These are phyloP conservation scores for Auriscalpium microsporum DNA, from an alignment of 768 basidiomycete genomes.

Conservation along the genomic window DNA sequence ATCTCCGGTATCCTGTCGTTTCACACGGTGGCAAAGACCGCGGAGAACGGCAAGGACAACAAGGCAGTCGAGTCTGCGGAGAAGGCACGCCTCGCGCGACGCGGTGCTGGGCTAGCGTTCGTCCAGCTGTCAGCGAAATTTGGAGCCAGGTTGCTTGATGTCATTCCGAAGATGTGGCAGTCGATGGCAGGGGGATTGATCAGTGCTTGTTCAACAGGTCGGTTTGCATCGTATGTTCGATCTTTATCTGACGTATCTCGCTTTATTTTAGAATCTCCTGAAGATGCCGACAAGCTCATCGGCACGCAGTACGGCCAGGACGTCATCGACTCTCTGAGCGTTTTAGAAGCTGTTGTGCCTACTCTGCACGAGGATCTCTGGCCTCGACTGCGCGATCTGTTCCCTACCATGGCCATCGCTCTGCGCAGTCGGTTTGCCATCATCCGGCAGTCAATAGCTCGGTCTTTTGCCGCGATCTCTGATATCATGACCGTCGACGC, in stretches of 20 bases:
- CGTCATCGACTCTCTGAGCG: conserved; percentile 87
- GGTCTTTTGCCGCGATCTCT: conserved; percentile 82
- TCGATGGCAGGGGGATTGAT: conserved; percentile 78
- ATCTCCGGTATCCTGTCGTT: conserved; percentile 76
- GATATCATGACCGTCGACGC: conserved; percentile 77
- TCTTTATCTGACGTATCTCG: not conserved
- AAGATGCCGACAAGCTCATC: conserved; percentile 55
- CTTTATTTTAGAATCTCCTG: conserved; percentile 28
- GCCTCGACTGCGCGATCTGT: conserved; percentile 57
- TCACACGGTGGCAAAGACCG: conserved; percentile 31
- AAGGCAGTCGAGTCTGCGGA: conserved; percentile 45
- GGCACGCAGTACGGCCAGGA: conserved; percentile 76
- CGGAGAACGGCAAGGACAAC: conserved; percentile 30
- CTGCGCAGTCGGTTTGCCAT: conserved; percentile 85
- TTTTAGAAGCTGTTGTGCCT: conserved; percentile 74
- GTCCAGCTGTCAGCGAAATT: conserved; percentile 69
- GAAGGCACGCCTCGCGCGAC: conserved; percentile 66
- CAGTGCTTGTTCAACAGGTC: conserved; percentile 60
- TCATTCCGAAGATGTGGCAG: conserved; percentile 93
- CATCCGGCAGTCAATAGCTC: conserved; percentile 80
- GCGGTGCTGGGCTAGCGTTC: conserved; percentile 84
- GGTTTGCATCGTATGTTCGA: conserved; percentile 15
- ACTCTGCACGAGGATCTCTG: conserved; percentile 65
- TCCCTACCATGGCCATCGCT: conserved; percentile 69
- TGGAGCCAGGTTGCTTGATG: conserved; percentile 58